Percentiles rank a stretch among this genome's conserved stretches.
These are phyloP conservation scores for Friedmanniomyces endolithicus DNA, from an alignment of 495 filamentous ascomycete genomes.

Conservation along the genomic window DNA sequence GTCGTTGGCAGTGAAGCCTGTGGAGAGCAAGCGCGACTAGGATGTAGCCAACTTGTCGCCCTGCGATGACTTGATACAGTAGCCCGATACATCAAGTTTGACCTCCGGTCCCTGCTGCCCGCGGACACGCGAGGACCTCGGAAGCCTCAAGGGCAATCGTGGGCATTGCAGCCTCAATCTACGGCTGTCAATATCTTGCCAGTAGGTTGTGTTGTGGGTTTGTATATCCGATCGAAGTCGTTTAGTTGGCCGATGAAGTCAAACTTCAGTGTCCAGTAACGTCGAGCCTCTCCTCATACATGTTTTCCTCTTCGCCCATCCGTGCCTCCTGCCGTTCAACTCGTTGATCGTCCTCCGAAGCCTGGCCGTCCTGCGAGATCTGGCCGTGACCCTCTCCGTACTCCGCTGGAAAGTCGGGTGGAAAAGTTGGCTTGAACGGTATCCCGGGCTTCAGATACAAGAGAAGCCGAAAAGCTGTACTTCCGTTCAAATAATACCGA, in stretches of 20 bases:
- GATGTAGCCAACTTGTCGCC: not conserved
- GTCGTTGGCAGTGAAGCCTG: not conserved
- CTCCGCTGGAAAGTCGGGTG: conserved; percentile 7
- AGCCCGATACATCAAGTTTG: not conserved
- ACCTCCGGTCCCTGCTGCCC: no score
- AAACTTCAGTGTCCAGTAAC: not conserved
- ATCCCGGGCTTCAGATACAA: conserved; percentile 63
- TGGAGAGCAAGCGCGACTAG: not conserved
- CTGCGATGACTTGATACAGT: not conserved
- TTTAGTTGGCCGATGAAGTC: no score
- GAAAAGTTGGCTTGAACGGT: conserved; percentile 17
- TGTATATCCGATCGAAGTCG: no score
- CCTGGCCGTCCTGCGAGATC: conserved; percentile 9
- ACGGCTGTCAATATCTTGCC: no score
- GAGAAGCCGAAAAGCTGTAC: conserved; percentile 80
- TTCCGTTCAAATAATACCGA: conserved; percentile 93
- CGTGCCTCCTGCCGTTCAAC: conserved; percentile 10
- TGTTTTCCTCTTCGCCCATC: conserved; percentile 8
- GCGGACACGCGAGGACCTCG: no score
- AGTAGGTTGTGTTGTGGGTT: no score
- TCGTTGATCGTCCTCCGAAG: no score
- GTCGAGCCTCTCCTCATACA: conserved; percentile 5
- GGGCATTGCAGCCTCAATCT: no score
- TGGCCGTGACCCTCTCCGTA: not conserved
- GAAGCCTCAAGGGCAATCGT: no score